phyloP scores from a whole-genome alignment of 306 rosid genomes.

The Herpetospermum pedunculosum region DNA sequence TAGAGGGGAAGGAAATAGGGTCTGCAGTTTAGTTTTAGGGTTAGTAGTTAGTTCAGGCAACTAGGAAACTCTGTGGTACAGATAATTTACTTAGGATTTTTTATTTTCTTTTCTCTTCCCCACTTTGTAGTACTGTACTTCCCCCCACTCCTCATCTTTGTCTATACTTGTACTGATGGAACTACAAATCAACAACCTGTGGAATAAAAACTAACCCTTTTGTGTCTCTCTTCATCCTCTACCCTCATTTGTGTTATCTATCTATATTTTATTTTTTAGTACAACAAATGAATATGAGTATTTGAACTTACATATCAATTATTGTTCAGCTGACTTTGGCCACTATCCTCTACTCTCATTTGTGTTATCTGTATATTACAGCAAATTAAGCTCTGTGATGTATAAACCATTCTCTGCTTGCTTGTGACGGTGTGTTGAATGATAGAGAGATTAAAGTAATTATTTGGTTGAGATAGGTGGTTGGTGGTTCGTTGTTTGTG shows the following conservation, averaged over 20 bases:
- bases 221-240: slow-evolving; percentile 14
- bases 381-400: slow-evolving; percentile 19
- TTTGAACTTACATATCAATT: no score
- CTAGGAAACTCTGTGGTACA: slow-evolving; percentile 60
- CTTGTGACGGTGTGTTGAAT: background rate
- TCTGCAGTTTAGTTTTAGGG: slow-evolving; percentile 37
- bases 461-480: background rate
- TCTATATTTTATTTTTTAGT: no score
- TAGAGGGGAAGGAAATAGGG: slow-evolving; percentile 27
- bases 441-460: background rate
- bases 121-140: slow-evolving; percentile 42
- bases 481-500: background rate
- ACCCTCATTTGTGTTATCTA: background rate
- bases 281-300: no score
- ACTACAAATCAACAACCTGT: slow-evolving; percentile 31
- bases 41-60: slow-evolving; percentile 34
- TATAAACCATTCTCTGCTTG: background rate
- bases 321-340: no score
- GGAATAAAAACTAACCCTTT: slow-evolving; percentile 51
- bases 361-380: background rate
- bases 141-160: slow-evolving; percentile 28
- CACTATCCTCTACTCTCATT: background rate
- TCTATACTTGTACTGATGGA: slow-evolving; percentile 89
- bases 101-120: slow-evolving; percentile 18
- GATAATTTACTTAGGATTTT: slow-evolving; percentile 37